Percentiles rank a stretch among this genome's conserved stretches.
These are phyloP conservation scores for Blumeria graminis DNA, from an alignment of 2,329 filamentous ascomycete genomes.

Conservation along the genomic window DNA sequence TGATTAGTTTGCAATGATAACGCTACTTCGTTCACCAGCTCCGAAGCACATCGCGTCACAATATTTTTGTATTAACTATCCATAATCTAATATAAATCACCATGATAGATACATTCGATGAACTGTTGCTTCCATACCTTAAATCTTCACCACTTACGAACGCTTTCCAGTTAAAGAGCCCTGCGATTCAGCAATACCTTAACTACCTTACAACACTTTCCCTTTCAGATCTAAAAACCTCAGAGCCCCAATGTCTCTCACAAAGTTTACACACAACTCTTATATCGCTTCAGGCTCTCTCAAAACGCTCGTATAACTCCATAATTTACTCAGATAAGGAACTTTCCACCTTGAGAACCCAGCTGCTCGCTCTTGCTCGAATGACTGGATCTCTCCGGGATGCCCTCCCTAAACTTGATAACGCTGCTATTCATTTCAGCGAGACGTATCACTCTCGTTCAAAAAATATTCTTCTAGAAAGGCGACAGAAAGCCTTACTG, in stretches of 20 bases:
- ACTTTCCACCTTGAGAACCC: slow-evolving; percentile 46
- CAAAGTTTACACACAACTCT: slow-evolving; percentile 61
- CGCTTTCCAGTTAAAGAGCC: slow-evolving; percentile 21
- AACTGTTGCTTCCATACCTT: slow-evolving; percentile 42
- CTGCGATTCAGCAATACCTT: slow-evolving; percentile 44
- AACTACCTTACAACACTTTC: slow-evolving; percentile 53
- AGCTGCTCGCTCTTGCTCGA: slow-evolving; percentile 44
- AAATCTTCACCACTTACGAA: slow-evolving; percentile 20
- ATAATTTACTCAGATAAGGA: slow-evolving; percentile 62
- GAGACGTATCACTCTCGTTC: slow-evolving; percentile 54
- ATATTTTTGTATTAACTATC: not conserved
- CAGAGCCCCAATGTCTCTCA: slow-evolving; percentile 56
- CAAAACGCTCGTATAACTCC: slow-evolving; percentile 67
- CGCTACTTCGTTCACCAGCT: too few species aligned
- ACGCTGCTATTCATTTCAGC: slow-evolving; percentile 56
- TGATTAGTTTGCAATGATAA: too few species aligned
- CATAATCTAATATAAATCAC: not conserved
- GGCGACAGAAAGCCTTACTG: slow-evolving; percentile 56
- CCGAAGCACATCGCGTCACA: too few species aligned
- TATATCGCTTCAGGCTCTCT: slow-evolving; percentile 64
- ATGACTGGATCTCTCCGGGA: slow-evolving; percentile 43
- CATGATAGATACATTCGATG: slow-evolving; percentile 49
- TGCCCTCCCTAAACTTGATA: slow-evolving; percentile 56
- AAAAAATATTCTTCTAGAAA: slow-evolving; percentile 42
- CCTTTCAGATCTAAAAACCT: slow-evolving; percentile 43